Percentiles rank a stretch among this genome's conserved stretches.
Conservation (phyloP, 1,139 yeast genomes). For the Geotrichum siamense region DNA sequence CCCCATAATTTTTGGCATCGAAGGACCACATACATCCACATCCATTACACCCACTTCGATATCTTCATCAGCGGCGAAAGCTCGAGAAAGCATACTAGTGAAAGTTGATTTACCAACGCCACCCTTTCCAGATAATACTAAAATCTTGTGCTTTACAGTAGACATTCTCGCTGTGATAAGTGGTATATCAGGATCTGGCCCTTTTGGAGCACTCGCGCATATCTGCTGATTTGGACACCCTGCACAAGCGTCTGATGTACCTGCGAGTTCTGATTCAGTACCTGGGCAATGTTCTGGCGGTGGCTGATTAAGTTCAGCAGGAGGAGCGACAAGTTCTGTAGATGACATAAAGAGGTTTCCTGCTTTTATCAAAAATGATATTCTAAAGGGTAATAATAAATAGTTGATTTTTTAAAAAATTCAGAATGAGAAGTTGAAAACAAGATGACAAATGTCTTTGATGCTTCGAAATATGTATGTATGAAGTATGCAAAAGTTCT, state of each 20-base stretch:
- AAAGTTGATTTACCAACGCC: slow-evolving; percentile 98
- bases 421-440: too few relatives aligned
- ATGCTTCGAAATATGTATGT: too few relatives aligned
- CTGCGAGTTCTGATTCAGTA: slow-evolving; percentile 89
- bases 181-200: slow-evolving; percentile 93
- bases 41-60: slow-evolving; percentile 95
- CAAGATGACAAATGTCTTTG: too few relatives aligned
- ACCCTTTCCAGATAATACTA: slow-evolving; percentile 92
- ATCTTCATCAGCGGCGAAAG: slow-evolving; percentile 81
- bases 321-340: background rate
- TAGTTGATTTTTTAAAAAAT: too few relatives aligned
- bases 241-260: slow-evolving; percentile 84
- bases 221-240: slow-evolving; percentile 93
- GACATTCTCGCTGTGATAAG: slow-evolving; percentile 61
- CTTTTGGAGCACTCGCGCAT: slow-evolving; percentile 82
- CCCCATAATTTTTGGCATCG: slow-evolving; percentile 91
- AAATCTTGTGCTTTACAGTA: slow-evolving; percentile 69
- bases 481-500: too few relatives aligned
- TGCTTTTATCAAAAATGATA: too few relatives aligned
- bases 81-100: slow-evolving; percentile 93
- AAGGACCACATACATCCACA: slow-evolving; percentile 95
- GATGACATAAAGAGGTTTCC: background rate
- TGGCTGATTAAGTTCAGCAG: background rate
- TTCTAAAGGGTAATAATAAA: too few relatives aligned
- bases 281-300: slow-evolving; percentile 96